These are phyloP conservation scores for Gelatoporia subvermispora DNA, from an alignment of 768 basidiomycete species.

Conservation along the genomic window DNA sequence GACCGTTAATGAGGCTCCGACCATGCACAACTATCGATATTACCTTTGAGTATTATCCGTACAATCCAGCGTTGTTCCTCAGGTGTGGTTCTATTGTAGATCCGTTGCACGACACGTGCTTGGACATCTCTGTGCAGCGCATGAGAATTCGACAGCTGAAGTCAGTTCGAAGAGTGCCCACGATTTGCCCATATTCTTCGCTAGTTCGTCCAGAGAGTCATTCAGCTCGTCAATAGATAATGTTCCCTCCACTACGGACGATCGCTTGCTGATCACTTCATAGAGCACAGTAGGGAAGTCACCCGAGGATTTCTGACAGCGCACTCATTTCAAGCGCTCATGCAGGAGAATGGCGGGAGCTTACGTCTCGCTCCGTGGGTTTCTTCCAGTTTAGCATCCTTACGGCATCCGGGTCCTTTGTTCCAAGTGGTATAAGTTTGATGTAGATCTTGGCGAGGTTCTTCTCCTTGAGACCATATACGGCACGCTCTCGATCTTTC, in stretches of 20 bases:
- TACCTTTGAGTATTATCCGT: conserved; percentile 94
- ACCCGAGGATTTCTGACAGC: conserved; percentile 60
- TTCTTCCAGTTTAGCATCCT: conserved; percentile 88
- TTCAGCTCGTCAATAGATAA: conserved; percentile 85
- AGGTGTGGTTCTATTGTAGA: conserved; percentile 76
- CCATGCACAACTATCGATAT: neutral
- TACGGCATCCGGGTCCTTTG: conserved; percentile 74
- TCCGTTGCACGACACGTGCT: conserved; percentile 65
- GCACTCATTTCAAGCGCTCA: neutral
- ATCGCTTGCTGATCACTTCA: conserved; percentile 82
- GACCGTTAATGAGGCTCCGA: neutral
- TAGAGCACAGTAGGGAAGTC: conserved; percentile 86
- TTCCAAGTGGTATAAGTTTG: conserved; percentile 79
- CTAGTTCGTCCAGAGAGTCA: conserved; percentile 70
- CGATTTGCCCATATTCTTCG: conserved; percentile 71
- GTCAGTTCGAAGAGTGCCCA: conserved; percentile 27
- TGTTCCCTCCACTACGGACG: conserved; percentile 69
- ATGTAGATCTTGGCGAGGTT: conserved; percentile 91
- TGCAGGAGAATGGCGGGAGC: conserved; percentile 18
- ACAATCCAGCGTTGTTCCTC: conserved; percentile 94
- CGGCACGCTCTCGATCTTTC: conserved; percentile 91
- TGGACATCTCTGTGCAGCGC: conserved; percentile 58
- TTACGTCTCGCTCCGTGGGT: conserved; percentile 63
- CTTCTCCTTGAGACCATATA: conserved; percentile 94
- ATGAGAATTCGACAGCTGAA: conserved; percentile 5